Percentiles rank a stretch among this genome's conserved stretches.
Conservation (phyloP, 768 basidiomycete species). For the Boletus tomentosulus region DNA sequence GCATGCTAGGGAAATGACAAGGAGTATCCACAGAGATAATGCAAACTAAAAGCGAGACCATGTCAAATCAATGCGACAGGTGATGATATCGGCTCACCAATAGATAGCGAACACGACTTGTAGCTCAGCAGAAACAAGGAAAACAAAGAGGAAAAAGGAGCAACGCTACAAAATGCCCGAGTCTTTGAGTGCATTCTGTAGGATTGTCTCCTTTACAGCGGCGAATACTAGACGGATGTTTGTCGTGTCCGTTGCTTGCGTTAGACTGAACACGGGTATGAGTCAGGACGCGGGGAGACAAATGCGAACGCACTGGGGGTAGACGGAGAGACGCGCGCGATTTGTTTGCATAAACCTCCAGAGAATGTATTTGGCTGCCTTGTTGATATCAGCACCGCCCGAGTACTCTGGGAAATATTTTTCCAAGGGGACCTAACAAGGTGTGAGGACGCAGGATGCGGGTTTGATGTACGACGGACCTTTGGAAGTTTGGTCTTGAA, state of each 20-base stretch:
- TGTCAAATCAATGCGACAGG: not conserved
- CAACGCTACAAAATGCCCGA: conserved; percentile 65
- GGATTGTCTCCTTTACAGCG: conserved; percentile 89
- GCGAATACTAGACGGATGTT: conserved; percentile 82
- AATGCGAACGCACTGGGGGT: conserved; percentile 71
- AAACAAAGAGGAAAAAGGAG: not conserved
- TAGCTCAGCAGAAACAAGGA: conserved; percentile 3
- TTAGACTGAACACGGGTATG: conserved; percentile 45
- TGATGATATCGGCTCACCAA: conserved; percentile 15
- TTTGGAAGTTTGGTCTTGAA: conserved; percentile 73
- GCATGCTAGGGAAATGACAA: conserved; percentile 22
- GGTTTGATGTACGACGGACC: conserved; percentile 12
- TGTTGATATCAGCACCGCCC: conserved; percentile 86
- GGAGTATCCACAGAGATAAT: conserved; percentile 31
- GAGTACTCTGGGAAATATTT: conserved; percentile 85
- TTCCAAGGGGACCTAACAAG: conserved; percentile 61
- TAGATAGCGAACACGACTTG: conserved; percentile 23
- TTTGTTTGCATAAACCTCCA: conserved; percentile 96
- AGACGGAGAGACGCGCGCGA: conserved; percentile 76
- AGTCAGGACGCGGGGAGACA: not conserved
- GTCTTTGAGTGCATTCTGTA: conserved; percentile 84
- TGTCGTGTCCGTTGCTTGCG: conserved; percentile 85
- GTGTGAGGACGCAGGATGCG: not conserved
- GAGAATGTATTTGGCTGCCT: conserved; percentile 90
- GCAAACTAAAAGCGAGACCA: conserved; percentile 11